Conservation (phyloP, 2,329 filamentous ascomycete genomes). For the Fusarium buharicum region DNA sequence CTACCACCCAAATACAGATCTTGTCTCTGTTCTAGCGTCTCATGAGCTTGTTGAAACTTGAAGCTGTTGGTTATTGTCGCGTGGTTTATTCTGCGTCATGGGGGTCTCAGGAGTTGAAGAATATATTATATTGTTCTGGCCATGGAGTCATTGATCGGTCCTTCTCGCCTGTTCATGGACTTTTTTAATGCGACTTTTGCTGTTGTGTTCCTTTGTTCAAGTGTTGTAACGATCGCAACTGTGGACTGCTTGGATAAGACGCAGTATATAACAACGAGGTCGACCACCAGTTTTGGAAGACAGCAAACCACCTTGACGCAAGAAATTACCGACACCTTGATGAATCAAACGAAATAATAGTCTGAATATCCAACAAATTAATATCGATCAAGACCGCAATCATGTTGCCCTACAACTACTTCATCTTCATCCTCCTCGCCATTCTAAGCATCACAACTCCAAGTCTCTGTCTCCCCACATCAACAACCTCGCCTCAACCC, state of each 20-base stretch:
- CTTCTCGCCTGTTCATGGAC: background rate
- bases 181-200: conserved; percentile 10
- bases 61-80: conserved; percentile 27
- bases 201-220: conserved; percentile 31
- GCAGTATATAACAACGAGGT: conserved; percentile 23
- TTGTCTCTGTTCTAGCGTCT: conserved; percentile 21
- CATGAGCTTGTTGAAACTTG: conserved; percentile 19
- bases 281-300: background rate
- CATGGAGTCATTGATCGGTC: background rate
- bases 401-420: conserved; percentile 12
- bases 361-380: background rate
- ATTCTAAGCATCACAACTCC: conserved; percentile 16
- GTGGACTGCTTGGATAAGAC: conserved; percentile 1
- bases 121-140: conserved; percentile 35
- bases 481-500: conserved; percentile 22
- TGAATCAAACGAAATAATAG: background rate
- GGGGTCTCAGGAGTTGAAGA: background rate
- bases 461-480: conserved; percentile 26
- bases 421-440: conserved; percentile 15
- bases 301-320: background rate
- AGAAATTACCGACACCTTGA: background rate
- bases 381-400: background rate
- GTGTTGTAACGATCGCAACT: background rate
- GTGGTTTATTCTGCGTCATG: conserved; percentile 26
- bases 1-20: conserved; percentile 10